phyloP scores from a whole-genome alignment of 768 basidiomycete species.

The Tylopilus sp. region DNA sequence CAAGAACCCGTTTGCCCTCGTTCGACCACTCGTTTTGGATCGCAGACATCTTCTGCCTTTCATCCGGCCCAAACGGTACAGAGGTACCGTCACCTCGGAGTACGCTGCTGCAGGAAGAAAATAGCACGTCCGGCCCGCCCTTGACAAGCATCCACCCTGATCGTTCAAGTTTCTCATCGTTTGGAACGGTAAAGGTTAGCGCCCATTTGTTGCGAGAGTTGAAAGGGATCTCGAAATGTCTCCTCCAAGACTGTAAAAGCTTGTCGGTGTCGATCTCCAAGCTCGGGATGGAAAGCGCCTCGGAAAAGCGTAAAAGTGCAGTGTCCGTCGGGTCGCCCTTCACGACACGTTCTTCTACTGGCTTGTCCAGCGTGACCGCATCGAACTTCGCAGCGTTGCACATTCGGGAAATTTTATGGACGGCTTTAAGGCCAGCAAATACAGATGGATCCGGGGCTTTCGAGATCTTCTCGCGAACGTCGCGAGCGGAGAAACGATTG shows the following conservation, averaged over 20 bases:
- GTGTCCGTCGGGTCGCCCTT: conserved; percentile 52
- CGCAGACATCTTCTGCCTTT: conserved; percentile 19
- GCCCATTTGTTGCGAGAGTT: conserved; percentile 58
- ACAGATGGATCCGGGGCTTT: conserved; percentile 4
- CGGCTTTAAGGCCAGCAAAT: conserved; percentile 16
- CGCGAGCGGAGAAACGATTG: conserved; percentile 12
- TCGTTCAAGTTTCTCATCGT: conserved; percentile 2
- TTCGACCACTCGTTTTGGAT: conserved; percentile 43
- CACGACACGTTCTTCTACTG: conserved; percentile 32
- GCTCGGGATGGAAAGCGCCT: conserved; percentile 24
- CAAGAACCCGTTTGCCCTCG: conserved; percentile 52
- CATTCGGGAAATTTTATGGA: conserved; percentile 43
- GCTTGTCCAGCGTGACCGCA: conserved; percentile 18
- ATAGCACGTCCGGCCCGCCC: conserved; percentile 56
- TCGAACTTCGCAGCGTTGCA: conserved; percentile 58
- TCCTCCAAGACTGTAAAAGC: conserved; percentile 20
- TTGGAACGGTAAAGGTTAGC: conserved; percentile 36
- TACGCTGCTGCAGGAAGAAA: conserved; percentile 36
- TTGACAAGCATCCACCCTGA: conserved; percentile 46
- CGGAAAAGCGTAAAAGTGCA: conserved; percentile 49
- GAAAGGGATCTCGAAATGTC: conserved; percentile 38
- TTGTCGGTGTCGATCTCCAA: conserved; percentile 17
- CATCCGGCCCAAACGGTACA: conserved; percentile 28
- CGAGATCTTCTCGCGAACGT: conserved; percentile 8
- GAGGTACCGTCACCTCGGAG: conserved; percentile 31